A percentile compares a stretch with the other conserved stretches of the same genome.
Conservation (phyloP, 306 rosid genomes). For the Carpinus viminea region DNA sequence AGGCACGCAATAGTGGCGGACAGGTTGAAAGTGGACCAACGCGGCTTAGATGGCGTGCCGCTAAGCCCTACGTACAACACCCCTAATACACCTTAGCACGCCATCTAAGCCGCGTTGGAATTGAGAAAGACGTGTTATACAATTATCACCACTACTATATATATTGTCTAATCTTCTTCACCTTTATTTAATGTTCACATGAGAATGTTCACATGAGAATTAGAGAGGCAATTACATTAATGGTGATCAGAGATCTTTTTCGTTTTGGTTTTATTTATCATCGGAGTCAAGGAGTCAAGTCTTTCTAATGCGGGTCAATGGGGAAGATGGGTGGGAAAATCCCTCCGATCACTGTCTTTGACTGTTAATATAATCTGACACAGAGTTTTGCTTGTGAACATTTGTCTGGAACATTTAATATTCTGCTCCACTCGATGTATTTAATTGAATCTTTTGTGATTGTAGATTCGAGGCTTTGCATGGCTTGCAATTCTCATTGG, state of each 20-base stretch:
- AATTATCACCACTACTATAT: neutral
- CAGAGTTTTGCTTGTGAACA: neutral
- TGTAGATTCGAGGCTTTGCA: constrained; percentile 12
- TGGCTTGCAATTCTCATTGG: constrained; percentile 2
- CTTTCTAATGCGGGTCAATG: no score
- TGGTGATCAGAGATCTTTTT: neutral
- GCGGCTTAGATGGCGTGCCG: no score
- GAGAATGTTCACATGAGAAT: neutral
- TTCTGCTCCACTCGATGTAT: constrained; percentile 22
- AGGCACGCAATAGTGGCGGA: no score
- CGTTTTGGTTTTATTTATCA: neutral
- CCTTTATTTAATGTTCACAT: neutral
- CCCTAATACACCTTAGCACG: no score
- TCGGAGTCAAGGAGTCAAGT: no score
- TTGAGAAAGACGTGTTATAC: neutral
- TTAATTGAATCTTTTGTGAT: constrained; percentile 13
- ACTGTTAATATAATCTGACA: neutral
- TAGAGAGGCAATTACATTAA: neutral
- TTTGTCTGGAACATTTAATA: neutral
- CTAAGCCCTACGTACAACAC: no score
- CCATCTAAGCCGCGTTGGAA: no score
- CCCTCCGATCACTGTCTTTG: neutral
- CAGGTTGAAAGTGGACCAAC: no score
- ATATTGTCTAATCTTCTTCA: neutral
- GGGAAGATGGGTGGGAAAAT: no score